phyloP scores from a whole-genome alignment of 495 filamentous ascomycete species.

The Copromyces sp. region DNA sequence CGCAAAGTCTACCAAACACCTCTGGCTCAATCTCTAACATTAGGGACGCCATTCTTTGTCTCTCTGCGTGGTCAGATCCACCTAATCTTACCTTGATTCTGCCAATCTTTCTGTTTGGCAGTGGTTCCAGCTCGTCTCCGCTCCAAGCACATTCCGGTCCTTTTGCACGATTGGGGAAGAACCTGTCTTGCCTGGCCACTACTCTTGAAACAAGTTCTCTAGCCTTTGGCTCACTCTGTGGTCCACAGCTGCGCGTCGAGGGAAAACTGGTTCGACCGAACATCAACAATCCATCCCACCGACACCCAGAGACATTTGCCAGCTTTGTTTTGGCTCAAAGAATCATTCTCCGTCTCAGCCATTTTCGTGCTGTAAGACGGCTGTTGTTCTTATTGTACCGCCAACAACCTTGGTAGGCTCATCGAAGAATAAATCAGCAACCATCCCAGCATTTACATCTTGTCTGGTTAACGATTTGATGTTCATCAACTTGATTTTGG shows the following conservation, averaged over 20 bases:
- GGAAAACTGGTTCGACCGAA: background rate
- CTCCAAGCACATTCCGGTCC: slow-evolving; percentile 10
- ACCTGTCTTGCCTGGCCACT: background rate
- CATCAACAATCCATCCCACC: background rate
- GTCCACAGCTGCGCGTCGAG: background rate
- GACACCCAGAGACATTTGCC: background rate
- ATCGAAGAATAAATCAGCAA: background rate
- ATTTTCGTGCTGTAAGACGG: background rate
- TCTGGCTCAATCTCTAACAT: slow-evolving; percentile 8
- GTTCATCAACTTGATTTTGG: background rate
- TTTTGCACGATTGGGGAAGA: background rate
- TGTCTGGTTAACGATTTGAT: background rate
- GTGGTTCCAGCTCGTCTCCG: slow-evolving; percentile 8
- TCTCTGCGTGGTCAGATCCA: slow-evolving; percentile 4
- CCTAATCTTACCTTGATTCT: slow-evolving; percentile 7
- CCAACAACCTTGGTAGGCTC: background rate
- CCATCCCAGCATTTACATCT: background rate
- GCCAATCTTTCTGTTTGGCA: slow-evolving; percentile 9
- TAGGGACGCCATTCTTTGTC: slow-evolving; percentile 17
- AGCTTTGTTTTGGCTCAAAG: background rate
- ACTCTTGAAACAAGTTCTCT: background rate
- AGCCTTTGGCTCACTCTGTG: background rate
- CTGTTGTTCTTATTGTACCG: background rate
- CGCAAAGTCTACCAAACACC: slow-evolving; percentile 8
- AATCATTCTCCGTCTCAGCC: background rate